A percentile compares a stretch with the other conserved stretches of the same genome.
These are phyloP conservation scores for Phytomonas sp. DNA, from an alignment of 208 protist species.

Conservation along the genomic window DNA sequence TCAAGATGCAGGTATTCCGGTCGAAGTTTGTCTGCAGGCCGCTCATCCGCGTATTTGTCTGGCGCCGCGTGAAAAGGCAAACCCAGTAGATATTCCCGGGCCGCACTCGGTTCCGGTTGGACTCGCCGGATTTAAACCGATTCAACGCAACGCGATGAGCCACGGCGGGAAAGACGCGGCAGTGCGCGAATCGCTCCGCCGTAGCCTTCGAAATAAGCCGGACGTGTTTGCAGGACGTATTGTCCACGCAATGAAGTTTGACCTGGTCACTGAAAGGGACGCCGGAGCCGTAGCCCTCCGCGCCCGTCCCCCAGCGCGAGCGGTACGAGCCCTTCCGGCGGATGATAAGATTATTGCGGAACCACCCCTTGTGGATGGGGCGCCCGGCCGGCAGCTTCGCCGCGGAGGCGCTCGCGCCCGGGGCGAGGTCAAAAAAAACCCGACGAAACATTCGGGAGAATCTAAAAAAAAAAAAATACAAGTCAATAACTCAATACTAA, in stretches of 20 bases:
- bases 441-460: neutral
- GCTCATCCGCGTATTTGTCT: constrained; percentile 82
- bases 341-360: constrained; percentile 80
- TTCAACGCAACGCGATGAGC: constrained; percentile 85
- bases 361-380: constrained; percentile 79
- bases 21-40: constrained; percentile 89
- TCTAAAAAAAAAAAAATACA: neutral
- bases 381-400: constrained; percentile 83
- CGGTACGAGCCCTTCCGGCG: constrained; percentile 78
- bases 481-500: neutral
- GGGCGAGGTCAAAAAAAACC: neutral
- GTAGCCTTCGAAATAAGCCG: constrained; percentile 82
- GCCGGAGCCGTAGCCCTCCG: constrained; percentile 71
- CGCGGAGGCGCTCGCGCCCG: neutral
- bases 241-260: constrained; percentile 90
- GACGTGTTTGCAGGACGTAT: constrained; percentile 90
- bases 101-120: constrained; percentile 66
- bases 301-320: constrained; percentile 77
- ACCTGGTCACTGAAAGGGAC: constrained; percentile 83
- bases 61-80: constrained; percentile 78
- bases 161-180: constrained; percentile 80
- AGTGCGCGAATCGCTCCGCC: constrained; percentile 84
- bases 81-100: constrained; percentile 87
- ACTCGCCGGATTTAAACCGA: constrained; percentile 74
- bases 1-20: constrained; percentile 87